These are phyloP conservation scores for Triadica sebifera DNA, from an alignment of 345 rosid species.

Conservation along the genomic window DNA sequence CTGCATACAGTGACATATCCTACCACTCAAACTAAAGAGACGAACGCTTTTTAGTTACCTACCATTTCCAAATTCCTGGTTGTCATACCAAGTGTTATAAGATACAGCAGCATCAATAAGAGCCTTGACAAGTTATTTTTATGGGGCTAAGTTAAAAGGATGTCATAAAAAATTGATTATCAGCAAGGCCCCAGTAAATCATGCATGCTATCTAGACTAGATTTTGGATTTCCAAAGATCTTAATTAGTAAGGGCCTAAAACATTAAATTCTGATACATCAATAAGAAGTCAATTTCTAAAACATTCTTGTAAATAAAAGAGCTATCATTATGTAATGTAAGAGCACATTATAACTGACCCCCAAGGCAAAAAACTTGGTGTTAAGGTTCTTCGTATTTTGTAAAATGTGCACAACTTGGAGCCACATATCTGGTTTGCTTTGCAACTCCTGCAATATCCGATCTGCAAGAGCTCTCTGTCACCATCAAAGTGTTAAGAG, in stretches of 20 bases:
- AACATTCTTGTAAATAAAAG: neutral
- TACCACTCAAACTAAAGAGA: neutral
- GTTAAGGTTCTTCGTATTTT: conserved; percentile 72
- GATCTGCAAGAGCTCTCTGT: conserved; percentile 95
- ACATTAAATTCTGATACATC: neutral
- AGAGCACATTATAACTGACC: conserved; percentile 39
- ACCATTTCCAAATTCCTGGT: neutral
- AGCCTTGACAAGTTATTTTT: neutral
- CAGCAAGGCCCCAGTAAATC: neutral
- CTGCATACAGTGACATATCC: neutral
- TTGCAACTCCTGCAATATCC: conserved; percentile 93
- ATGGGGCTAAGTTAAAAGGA: neutral
- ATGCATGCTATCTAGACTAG: neutral
- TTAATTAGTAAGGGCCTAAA: neutral
- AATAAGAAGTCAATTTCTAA: neutral
- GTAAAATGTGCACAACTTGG: conserved; percentile 91
- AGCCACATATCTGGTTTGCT: conserved; percentile 98
- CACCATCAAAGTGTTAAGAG: conserved; percentile 5
- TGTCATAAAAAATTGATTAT: neutral
- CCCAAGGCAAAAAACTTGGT: conserved; percentile 96
- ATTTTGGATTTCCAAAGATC: neutral
- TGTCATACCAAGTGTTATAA: neutral
- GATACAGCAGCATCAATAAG: neutral
- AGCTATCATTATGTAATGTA: neutral
- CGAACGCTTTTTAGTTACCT: neutral